These are phyloP conservation scores for Simplicillium sp. DNA, from an alignment of 2,329 filamentous ascomycete genomes.

Conservation along the genomic window DNA sequence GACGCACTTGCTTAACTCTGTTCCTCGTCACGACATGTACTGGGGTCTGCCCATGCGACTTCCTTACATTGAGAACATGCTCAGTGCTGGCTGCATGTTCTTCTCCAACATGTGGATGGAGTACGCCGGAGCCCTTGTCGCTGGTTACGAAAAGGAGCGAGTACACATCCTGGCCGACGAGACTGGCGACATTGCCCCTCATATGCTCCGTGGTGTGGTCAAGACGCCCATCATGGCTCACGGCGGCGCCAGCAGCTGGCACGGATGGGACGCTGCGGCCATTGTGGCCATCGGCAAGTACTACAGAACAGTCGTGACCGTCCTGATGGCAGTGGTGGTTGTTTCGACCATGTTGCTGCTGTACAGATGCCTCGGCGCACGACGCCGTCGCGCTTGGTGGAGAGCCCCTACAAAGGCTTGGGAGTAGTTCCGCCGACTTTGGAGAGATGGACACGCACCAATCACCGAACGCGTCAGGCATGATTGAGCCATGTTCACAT, in stretches of 20 bases:
- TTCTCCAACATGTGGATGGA: constrained; percentile 16
- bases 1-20: constrained; percentile 7
- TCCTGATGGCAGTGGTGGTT: too few relatives aligned
- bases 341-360: too few relatives aligned
- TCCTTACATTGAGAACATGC: constrained; percentile 16
- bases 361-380: too few relatives aligned
- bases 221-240: constrained; percentile 14
- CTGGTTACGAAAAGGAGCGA: background rate
- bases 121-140: constrained; percentile 9
- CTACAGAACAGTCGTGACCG: constrained; percentile 7
- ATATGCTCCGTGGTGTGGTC: constrained; percentile 14
- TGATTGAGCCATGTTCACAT: too few relatives aligned
- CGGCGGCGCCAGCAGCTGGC: constrained; percentile 15
- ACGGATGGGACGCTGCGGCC: constrained; percentile 14
- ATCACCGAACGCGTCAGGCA: too few relatives aligned
- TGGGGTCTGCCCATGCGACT: constrained; percentile 15
- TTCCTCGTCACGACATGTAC: constrained; percentile 12
- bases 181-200: constrained; percentile 11
- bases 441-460: too few relatives aligned
- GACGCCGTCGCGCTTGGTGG: too few relatives aligned
- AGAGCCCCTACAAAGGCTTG: too few relatives aligned
- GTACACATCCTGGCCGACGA: constrained; percentile 4
- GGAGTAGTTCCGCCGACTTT: too few relatives aligned
- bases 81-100: constrained; percentile 17
- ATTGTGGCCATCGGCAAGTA: constrained; percentile 12